These are phyloP conservation scores for Penicillium mononematosum DNA, from an alignment of 495 filamentous ascomycete genomes.

Conservation along the genomic window DNA sequence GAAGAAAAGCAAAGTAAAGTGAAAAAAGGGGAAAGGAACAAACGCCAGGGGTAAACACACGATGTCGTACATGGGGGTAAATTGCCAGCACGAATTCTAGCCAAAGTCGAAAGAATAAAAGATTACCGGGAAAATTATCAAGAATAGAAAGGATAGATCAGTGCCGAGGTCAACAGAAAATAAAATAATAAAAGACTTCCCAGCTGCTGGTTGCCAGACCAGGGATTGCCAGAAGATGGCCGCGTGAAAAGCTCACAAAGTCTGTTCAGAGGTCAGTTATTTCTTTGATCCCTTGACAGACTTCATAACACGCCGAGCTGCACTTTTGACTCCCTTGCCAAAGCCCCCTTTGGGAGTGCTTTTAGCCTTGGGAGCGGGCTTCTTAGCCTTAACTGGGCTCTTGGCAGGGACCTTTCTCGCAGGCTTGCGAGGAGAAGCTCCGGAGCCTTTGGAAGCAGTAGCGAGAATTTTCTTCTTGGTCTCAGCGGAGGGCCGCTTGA, in stretches of 20 bases:
- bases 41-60: constrained; percentile 10
- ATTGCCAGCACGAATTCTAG: constrained; percentile 12
- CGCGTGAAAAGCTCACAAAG: not conserved
- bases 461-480: constrained; percentile 38
- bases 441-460: constrained; percentile 28
- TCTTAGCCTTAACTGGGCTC: constrained; percentile 18
- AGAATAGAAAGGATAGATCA: not conserved
- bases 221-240: not conserved
- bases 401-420: constrained; percentile 16
- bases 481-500: constrained; percentile 36
- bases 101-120: not conserved
- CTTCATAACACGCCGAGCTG: constrained; percentile 18
- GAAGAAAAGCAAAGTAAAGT: not conserved
- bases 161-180: not conserved
- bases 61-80: constrained; percentile 10
- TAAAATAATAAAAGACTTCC: not conserved
- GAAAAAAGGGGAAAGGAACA: constrained; percentile 2
- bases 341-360: constrained; percentile 11
- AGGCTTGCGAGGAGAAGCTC: constrained; percentile 16
- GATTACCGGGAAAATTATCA: constrained; percentile 6
- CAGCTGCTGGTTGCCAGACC: not conserved
- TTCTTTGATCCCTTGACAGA: constrained; percentile 23
- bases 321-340: constrained; percentile 19
- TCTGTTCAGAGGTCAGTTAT: not conserved
- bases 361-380: constrained; percentile 15